phyloP scores from a whole-genome alignment of 2,329 filamentous ascomycete species.

The Colletotrichum theobromicola region DNA sequence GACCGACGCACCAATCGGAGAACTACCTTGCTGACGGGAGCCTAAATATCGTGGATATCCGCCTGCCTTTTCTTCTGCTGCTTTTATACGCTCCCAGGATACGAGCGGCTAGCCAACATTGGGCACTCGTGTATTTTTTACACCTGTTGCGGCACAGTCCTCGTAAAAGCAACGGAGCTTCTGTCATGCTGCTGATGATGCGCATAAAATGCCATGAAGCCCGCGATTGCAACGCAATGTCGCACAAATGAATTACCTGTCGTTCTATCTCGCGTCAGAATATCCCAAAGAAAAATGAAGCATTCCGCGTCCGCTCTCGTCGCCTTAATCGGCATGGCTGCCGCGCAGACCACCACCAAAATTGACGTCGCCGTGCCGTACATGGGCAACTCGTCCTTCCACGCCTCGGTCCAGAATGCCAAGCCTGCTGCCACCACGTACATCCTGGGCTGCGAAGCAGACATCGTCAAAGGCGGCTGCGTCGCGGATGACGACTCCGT shows the following conservation, averaged over 20 bases:
- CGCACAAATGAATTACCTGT: neutral
- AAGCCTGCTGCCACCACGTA: conserved; percentile 33
- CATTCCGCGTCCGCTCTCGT: neutral
- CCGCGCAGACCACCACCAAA: conserved; percentile 28
- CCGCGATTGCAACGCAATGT: neutral
- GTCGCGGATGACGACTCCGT: neutral
- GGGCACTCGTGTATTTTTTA: neutral
- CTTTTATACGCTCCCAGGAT: neutral
- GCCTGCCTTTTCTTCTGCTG: neutral
- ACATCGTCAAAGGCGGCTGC: conserved; percentile 27
- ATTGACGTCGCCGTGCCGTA: conserved; percentile 32
- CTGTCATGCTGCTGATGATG: neutral
- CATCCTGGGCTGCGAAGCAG: conserved; percentile 29
- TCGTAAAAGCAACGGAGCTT: neutral
- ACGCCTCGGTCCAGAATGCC: conserved; percentile 35
- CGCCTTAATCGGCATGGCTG: conserved; percentile 7
- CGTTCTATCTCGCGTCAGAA: neutral
- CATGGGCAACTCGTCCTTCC: conserved; percentile 25
- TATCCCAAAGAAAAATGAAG: neutral
- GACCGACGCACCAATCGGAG: neutral
- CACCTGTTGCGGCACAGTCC: neutral
- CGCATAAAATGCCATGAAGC: neutral
- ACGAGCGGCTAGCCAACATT: neutral
- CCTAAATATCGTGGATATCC: neutral
- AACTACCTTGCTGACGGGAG: neutral